Conservation (phyloP, 2,329 filamentous ascomycete genomes). For the Drechslerella dactyloides region DNA sequence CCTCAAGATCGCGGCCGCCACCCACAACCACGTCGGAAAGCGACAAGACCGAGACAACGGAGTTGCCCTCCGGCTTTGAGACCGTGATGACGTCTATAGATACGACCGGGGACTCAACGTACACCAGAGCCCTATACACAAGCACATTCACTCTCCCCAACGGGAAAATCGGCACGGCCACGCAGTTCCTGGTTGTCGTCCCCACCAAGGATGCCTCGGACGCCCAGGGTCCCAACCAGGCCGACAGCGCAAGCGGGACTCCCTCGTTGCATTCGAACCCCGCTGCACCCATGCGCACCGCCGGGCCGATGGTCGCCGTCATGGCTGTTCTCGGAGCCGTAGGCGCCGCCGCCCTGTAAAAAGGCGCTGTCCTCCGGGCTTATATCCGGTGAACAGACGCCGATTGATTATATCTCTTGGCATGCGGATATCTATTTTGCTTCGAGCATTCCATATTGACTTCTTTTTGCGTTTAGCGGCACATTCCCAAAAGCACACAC, state of each 20-base stretch:
- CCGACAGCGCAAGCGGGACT: slow-evolving; percentile 22
- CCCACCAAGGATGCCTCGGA: slow-evolving; percentile 22
- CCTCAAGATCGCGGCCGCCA: slow-evolving; percentile 3
- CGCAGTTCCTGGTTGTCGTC: slow-evolving; percentile 38
- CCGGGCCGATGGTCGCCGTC: slow-evolving; percentile 29
- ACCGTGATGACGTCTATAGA: slow-evolving; percentile 37
- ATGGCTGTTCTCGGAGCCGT: slow-evolving; percentile 29
- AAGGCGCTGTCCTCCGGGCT: neutral
- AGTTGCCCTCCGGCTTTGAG: neutral
- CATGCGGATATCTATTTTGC: neutral
- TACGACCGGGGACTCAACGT: slow-evolving; percentile 28
- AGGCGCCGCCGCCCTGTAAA: slow-evolving; percentile 28
- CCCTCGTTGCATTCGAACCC: slow-evolving; percentile 41
- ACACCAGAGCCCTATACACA: slow-evolving; percentile 31
- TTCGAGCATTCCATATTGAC: neutral
- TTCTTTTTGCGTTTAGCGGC: slow-evolving; percentile 2
- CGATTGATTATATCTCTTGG: neutral
- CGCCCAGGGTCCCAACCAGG: slow-evolving; percentile 17
- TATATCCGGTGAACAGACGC: neutral
- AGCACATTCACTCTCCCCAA: slow-evolving; percentile 39
- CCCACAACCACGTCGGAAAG: neutral
- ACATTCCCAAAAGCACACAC: neutral
- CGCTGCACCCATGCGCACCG: slow-evolving; percentile 10
- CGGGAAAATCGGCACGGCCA: slow-evolving; percentile 29
- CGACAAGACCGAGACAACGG: neutral